Conservation (phyloP, 73 alveolate species). For the Tetrahymena elliotti region DNA sequence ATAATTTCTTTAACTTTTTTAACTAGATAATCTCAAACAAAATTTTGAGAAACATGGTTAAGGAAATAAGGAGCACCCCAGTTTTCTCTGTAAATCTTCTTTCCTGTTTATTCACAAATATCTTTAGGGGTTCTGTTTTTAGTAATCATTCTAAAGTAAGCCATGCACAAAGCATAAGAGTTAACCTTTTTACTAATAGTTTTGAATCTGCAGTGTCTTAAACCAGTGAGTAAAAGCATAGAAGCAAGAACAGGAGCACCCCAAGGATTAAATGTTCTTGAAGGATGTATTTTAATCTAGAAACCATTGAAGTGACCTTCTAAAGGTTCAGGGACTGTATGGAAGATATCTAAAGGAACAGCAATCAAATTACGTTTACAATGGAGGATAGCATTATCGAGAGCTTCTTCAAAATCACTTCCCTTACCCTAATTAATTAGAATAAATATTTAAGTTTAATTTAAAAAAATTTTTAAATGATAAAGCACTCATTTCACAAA, state of each 20-base stretch:
- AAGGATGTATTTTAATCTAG: constrained; percentile 49
- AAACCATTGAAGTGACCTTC: constrained; percentile 57
- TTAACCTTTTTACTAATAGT: constrained; percentile 53
- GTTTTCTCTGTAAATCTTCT: constrained; percentile 42
- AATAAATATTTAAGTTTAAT: not conserved
- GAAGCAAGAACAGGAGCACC: constrained; percentile 58
- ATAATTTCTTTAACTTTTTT: not conserved
- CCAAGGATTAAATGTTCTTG: constrained; percentile 62
- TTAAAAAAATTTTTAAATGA: not conserved
- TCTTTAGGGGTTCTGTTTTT: constrained; percentile 36
- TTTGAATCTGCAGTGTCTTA: constrained; percentile 63
- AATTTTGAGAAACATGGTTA: not conserved
- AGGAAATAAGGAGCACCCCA: constrained; percentile 21
- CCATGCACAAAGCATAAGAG: constrained; percentile 55
- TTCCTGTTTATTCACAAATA: constrained; percentile 48
- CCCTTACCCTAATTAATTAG: constrained; percentile 57
- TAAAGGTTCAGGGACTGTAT: constrained; percentile 42
- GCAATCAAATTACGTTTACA: constrained; percentile 46
- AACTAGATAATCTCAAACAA: not conserved
- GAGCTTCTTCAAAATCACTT: constrained; percentile 63
- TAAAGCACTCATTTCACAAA: too few species aligned
- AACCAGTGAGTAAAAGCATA: constrained; percentile 61
- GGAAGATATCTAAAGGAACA: constrained; percentile 32
- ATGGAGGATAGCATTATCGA: constrained; percentile 46
- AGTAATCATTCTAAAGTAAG: constrained; percentile 52